Evolutionary conservation across 73 alveolate species (phyloP).

Genomic region (Paramecium octaurelia): DNA sequence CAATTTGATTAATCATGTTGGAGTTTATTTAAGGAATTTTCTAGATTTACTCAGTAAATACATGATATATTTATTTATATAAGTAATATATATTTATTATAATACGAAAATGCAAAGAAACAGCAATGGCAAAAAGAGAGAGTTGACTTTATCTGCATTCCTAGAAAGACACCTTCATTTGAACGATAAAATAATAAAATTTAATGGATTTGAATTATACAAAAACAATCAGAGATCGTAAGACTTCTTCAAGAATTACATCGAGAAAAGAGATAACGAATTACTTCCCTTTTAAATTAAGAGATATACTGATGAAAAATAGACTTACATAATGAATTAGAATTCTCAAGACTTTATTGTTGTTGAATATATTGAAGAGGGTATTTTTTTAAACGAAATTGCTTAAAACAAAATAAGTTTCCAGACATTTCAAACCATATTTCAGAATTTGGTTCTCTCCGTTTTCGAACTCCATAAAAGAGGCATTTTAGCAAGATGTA

Average conservation of each 20-base stretch:
- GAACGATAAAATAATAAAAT: not conserved
- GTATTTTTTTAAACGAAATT: not conserved
- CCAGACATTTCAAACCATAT: not conserved
- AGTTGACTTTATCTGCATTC: not conserved
- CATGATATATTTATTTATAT: too few species aligned
- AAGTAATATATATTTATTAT: too few species aligned
- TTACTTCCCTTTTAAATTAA: not conserved
- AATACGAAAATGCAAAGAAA: too few species aligned
- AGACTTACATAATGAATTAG: not conserved
- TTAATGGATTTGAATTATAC: not conserved
- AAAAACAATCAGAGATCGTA: not conserved
- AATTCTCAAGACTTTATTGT: not conserved
- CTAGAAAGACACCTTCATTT: too few species aligned
- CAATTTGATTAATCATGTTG: too few species aligned
- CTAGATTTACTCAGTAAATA: too few species aligned
- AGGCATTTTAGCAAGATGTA: not conserved
- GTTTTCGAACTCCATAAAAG: not conserved
- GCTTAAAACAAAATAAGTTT: not conserved
- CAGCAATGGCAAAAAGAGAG: not conserved
- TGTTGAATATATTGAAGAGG: not conserved
- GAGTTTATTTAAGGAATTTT: too few species aligned
- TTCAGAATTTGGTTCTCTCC: not conserved
- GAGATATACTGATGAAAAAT: not conserved
- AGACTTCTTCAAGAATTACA: not conserved
- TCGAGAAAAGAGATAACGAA: not conserved